These are phyloP conservation scores for Capsicum pubescens DNA, from an alignment of 257 asterid species.

Conservation along the genomic window DNA sequence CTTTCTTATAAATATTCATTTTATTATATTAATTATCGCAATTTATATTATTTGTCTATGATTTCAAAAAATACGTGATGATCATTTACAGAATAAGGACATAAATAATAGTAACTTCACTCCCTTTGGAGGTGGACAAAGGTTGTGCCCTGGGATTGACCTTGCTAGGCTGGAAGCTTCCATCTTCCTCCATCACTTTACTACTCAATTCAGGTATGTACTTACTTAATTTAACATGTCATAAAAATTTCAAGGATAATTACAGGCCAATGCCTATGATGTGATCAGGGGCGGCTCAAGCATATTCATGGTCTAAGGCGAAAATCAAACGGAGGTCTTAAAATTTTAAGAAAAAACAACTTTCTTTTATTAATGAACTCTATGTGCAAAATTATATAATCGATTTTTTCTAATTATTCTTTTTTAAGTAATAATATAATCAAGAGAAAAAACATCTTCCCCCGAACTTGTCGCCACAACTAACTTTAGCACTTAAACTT, in stretches of 20 bases:
- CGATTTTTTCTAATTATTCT: no score
- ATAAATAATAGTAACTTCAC: slow-evolving; percentile 60
- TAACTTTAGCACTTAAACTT: no score
- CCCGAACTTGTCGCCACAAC: no score
- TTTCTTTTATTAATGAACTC: no score
- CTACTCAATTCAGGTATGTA: slow-evolving; percentile 76
- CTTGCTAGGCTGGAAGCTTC: slow-evolving; percentile 92
- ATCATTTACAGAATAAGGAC: slow-evolving; percentile 53
- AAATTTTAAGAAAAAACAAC: no score
- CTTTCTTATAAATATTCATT: no score
- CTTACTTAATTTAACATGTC: background rate
- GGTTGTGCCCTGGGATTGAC: slow-evolving; percentile 95
- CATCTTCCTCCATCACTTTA: slow-evolving; percentile 87
- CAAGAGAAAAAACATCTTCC: no score
- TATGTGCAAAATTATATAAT: no score
- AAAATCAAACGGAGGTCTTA: no score
- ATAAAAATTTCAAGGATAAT: background rate
- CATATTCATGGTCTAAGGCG: no score
- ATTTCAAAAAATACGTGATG: background rate
- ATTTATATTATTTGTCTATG: background rate
- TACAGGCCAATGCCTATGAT: background rate
- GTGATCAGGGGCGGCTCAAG: no score
- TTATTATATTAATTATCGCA: background rate
- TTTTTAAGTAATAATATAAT: no score
- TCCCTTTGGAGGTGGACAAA: slow-evolving; percentile 96